Evolutionary conservation across 2,329 filamentous ascomycete species (phyloP), one percentile per base, ranked within the genome.

Genomic region (Metarhizium humberi): DNA sequence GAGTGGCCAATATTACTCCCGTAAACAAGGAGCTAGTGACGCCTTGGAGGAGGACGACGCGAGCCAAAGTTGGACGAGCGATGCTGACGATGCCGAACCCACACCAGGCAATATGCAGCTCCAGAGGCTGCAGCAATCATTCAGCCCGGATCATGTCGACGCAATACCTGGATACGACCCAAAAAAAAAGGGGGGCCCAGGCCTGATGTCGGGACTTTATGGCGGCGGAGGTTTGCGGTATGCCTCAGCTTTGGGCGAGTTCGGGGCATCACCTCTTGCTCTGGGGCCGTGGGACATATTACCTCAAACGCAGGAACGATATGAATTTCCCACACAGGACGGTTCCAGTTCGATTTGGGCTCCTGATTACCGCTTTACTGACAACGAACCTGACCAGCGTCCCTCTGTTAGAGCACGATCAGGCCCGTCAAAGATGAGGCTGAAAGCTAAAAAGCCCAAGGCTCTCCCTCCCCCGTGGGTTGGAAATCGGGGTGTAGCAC

Each of bases 311-410:
- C 59, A 55, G 5, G 62, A 70, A 59, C 62, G 68, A 63, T 67
- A 70, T 58, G 55, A 69, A n/a, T 63, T 66, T 58, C 64, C 70
- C 25, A 59, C 62, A 20, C 60, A 70, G 57, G 63, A 60, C 32
- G 62, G 64, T 1, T 43, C 64, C 30, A 63, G 54, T n/a, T 72
- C 70, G 3, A 70, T 71, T 38, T 71, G 70, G 69, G 65, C 67
- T 13, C 60, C 64, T 1, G 52, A 54, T 40, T 58, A 59, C 34
- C 58, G 58, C 2, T 63, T 60, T 25, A 57, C 49, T 25, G 61
- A 63, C 34, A 52, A 61, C 18, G 60, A 63, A 13, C 47, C 56
- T 14, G 47, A 53, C 30, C 20, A 40, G 14, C 40, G 29, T 20
- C 7, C 47, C 10, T 40, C 43, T 29, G 6, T 16, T 16, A 34